Evolutionary conservation across 1,284 basidiomycete genomes (phyloP).

Genomic region (Ganoderma multipileum): DNA sequence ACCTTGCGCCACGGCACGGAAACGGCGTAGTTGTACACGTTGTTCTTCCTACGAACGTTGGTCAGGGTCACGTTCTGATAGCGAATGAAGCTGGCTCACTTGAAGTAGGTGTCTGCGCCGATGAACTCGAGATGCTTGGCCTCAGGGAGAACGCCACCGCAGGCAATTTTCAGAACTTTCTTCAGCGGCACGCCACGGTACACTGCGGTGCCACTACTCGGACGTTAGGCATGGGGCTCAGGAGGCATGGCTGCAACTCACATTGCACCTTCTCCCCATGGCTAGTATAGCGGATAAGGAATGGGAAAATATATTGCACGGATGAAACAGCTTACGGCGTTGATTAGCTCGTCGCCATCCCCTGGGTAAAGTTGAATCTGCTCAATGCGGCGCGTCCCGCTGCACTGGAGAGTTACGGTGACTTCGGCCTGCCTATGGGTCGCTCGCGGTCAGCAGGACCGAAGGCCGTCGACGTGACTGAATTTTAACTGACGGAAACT

Average conservation of each 20-base stretch:
- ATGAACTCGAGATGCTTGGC: constrained; percentile 62
- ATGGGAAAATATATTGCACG: neutral
- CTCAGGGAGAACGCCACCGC: constrained; percentile 56
- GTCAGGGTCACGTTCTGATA: neutral
- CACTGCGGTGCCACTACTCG: constrained; percentile 38
- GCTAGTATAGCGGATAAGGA: constrained; percentile 28
- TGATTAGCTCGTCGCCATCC: constrained; percentile 64
- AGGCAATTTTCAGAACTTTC: constrained; percentile 60
- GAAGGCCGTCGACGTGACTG: neutral
- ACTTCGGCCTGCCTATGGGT: constrained; percentile 51
- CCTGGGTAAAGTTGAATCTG: constrained; percentile 62
- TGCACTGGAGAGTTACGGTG: constrained; percentile 62
- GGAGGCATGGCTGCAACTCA: constrained; percentile 34
- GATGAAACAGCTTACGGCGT: constrained; percentile 40
- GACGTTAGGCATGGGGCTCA: neutral
- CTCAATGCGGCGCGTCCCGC: constrained; percentile 59
- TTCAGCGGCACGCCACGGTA: constrained; percentile 60
- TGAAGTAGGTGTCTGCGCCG: constrained; percentile 66
- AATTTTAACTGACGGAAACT: constrained; percentile 49
- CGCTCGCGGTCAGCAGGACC: neutral
- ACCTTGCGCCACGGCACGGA: constrained; percentile 62
- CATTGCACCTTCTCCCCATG: constrained; percentile 66
- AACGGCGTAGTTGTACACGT: constrained; percentile 61
- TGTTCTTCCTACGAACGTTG: constrained; percentile 46
- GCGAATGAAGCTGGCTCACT: constrained; percentile 41